Conservation (phyloP, 2,329 filamentous ascomycete species). For the Keithomyces neogunnii region DNA sequence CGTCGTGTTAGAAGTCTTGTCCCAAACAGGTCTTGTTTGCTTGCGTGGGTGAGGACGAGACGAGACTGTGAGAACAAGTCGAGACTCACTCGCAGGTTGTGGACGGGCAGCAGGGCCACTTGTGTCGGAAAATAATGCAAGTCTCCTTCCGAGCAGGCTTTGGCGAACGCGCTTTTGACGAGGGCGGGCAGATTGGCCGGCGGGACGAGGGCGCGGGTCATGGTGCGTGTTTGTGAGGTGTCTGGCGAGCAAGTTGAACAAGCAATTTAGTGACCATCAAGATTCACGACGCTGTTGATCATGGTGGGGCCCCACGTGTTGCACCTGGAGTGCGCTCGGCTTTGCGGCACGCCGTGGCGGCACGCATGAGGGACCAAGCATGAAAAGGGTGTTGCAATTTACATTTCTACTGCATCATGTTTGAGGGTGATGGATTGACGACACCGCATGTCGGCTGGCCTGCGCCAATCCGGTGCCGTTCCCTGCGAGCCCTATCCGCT, state of each 20-base stretch:
- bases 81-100: slow-evolving; percentile 32
- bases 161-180: slow-evolving; percentile 39
- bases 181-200: slow-evolving; percentile 42
- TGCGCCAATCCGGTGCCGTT: too few species aligned
- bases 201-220: slow-evolving; percentile 6
- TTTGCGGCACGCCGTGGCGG: too few species aligned
- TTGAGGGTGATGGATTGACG: too few species aligned
- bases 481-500: too few species aligned
- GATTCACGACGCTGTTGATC: too few species aligned
- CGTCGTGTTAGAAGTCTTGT: neutral
- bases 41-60: neutral
- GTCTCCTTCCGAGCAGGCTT: slow-evolving; percentile 38
- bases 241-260: neutral
- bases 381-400: too few species aligned
- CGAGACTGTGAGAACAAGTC: neutral
- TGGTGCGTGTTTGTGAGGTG: neutral
- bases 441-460: too few species aligned
- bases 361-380: too few species aligned
- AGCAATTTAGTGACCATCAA: too few species aligned
- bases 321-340: too few species aligned
- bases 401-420: too few species aligned
- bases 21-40: neutral
- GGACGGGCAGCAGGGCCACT: slow-evolving; percentile 37
- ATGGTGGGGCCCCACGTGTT: too few species aligned
- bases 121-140: slow-evolving; percentile 47